Conservation (phyloP, 352 stramenopile species). For the Phytophthora ramorum region DNA sequence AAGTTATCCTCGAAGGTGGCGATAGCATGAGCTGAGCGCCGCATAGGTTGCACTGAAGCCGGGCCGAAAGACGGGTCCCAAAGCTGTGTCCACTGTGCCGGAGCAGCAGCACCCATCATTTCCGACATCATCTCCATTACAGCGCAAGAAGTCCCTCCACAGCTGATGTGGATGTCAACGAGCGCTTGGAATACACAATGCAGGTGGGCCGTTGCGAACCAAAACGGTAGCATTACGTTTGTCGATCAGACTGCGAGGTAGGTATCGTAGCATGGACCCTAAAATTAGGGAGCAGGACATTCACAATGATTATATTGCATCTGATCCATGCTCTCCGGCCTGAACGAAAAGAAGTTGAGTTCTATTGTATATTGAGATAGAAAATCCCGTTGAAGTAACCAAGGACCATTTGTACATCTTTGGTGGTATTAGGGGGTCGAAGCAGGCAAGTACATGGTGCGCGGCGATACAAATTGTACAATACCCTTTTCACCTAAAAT, state of each 20-base stretch:
- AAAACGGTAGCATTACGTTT: constrained; percentile 25
- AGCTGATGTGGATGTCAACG: background rate
- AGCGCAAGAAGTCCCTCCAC: background rate
- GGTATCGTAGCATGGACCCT: background rate
- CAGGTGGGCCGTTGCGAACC: constrained; percentile 16
- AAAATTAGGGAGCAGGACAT: constrained; percentile 18
- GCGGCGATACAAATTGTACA: too few relatives aligned
- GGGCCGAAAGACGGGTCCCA: constrained; percentile 40
- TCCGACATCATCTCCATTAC: constrained; percentile 28
- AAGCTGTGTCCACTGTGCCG: constrained; percentile 61
- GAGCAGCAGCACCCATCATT: constrained; percentile 4
- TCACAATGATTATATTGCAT: background rate
- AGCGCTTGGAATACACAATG: constrained; percentile 29
- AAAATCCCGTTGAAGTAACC: too few relatives aligned
- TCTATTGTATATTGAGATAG: too few relatives aligned
- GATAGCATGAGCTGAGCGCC: constrained; percentile 64
- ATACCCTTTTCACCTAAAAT: too few relatives aligned
- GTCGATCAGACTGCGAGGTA: constrained; percentile 18
- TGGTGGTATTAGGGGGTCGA: too few relatives aligned
- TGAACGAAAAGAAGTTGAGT: background rate
- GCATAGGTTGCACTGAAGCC: constrained; percentile 40
- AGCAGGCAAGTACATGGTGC: too few relatives aligned
- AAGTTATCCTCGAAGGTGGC: constrained; percentile 53
- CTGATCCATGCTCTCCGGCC: background rate
- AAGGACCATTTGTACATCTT: too few relatives aligned